Evolutionary conservation across 2,329 filamentous ascomycete genomes (phyloP).

Genomic region (Verticillium dahliae): DNA sequence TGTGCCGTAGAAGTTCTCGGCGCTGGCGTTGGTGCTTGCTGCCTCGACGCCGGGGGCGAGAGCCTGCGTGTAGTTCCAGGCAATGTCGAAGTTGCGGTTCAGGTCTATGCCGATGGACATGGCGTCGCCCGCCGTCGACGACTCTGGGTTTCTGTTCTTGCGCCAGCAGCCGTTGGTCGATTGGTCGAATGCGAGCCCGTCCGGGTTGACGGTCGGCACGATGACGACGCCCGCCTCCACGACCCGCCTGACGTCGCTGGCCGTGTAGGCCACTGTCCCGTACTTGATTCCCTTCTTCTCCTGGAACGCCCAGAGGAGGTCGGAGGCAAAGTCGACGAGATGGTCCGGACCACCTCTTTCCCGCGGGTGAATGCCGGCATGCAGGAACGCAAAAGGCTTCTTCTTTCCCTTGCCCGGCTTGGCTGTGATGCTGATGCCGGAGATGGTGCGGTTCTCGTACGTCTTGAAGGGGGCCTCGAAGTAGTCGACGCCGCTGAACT

Average conservation of each 20-base stretch:
- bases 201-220: slow-evolving; percentile 46
- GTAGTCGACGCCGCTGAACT: slow-evolving; percentile 29
- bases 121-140: slow-evolving; percentile 19
- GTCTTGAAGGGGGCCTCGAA: slow-evolving; percentile 35
- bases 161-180: slow-evolving; percentile 43
- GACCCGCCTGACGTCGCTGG: slow-evolving; percentile 42
- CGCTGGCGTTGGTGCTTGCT: slow-evolving; percentile 28
- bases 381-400: slow-evolving; percentile 36
- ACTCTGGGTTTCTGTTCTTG: slow-evolving; percentile 45
- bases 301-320: slow-evolving; percentile 47
- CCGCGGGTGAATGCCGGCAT: slow-evolving; percentile 48
- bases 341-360: slow-evolving; percentile 52
- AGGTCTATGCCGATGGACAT: slow-evolving; percentile 40
- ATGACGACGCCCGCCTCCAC: slow-evolving; percentile 47
- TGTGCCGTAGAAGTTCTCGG: slow-evolving; percentile 36
- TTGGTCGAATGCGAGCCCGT: slow-evolving; percentile 47
- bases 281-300: slow-evolving; percentile 42
- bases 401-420: slow-evolving; percentile 26
- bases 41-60: slow-evolving; percentile 18
- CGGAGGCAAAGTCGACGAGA: slow-evolving; percentile 50
- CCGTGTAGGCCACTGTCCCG: slow-evolving; percentile 43
- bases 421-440: slow-evolving; percentile 36
- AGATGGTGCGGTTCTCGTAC: slow-evolving; percentile 29
- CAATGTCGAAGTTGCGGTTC: slow-evolving; percentile 52
- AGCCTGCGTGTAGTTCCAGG: slow-evolving; percentile 45